These are phyloP conservation scores for Biscutella laevigata DNA, from an alignment of 441 rosid species.

Conservation along the genomic window DNA sequence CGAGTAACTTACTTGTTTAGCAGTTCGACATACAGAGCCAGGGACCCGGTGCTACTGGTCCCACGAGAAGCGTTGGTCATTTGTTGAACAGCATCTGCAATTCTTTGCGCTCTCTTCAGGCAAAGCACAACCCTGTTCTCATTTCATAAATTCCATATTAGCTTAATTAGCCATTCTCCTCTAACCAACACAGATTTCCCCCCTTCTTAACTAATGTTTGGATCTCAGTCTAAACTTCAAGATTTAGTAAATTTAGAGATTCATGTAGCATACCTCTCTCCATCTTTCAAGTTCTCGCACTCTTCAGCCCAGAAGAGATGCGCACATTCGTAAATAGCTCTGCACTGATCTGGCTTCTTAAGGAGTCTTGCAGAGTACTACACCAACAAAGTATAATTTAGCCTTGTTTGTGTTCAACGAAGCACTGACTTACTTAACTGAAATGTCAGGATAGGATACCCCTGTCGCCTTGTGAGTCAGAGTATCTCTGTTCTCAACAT, in stretches of 20 bases:
- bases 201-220: neutral
- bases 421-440: conserved; percentile 4
- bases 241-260: neutral
- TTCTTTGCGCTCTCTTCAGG: conserved; percentile 78
- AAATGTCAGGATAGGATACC: conserved; percentile 41
- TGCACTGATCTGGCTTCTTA: conserved; percentile 97
- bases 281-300: conserved; percentile 77
- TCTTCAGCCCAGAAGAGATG: conserved; percentile 93
- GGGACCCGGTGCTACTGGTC: conserved; percentile 50
- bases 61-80: conserved; percentile 79
- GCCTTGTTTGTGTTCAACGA: neutral
- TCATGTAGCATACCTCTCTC: conserved; percentile 63
- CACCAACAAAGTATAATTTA: conserved; percentile 23
- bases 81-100: conserved; percentile 87
- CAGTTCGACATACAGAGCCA: conserved; percentile 69
- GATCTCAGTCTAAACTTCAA: neutral
- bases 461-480: conserved; percentile 93
- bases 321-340: conserved; percentile 88
- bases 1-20: conserved; percentile 66
- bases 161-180: neutral
- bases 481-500: conserved; percentile 87
- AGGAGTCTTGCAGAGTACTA: conserved; percentile 96
- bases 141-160: conserved; percentile 13
- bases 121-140: conserved; percentile 68
- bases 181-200: neutral